Percentiles rank a stretch among this genome's conserved stretches.
Evolutionary conservation across 2,329 filamentous ascomycete genomes (phyloP).

Genomic region (Cladosporium sp.): DNA sequence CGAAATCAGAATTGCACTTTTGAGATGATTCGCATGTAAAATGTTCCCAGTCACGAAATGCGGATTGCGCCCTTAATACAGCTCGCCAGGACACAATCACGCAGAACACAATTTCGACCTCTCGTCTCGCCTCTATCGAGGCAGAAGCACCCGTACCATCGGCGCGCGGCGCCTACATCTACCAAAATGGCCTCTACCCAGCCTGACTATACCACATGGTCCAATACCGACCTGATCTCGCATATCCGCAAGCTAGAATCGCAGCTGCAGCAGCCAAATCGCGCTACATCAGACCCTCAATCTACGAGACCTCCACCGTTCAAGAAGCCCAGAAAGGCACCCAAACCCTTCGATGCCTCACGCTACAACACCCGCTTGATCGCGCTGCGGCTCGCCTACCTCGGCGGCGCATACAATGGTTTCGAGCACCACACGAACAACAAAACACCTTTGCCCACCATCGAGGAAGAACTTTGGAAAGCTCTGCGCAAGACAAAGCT

Average conservation of each 20-base stretch:
- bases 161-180: not conserved
- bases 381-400: slow-evolving; percentile 88
- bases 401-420: slow-evolving; percentile 87
- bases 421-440: slow-evolving; percentile 80
- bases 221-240: slow-evolving; percentile 62
- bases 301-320: slow-evolving; percentile 6
- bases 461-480: slow-evolving; percentile 93
- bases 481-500: slow-evolving; percentile 77
- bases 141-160: not conserved
- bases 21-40: not conserved
- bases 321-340: slow-evolving; percentile 40
- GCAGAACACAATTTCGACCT: not conserved
- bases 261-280: slow-evolving; percentile 49
- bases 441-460: slow-evolving; percentile 65
- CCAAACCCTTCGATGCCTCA: slow-evolving; percentile 63
- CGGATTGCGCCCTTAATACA: not conserved
- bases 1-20: not conserved
- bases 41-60: not conserved
- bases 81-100: not conserved
- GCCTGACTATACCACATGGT: slow-evolving; percentile 62
- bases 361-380: slow-evolving; percentile 80
- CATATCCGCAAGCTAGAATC: slow-evolving; percentile 65
- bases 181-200: not conserved
- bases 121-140: not conserved
- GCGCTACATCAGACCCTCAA: slow-evolving; percentile 21